phyloP scores from a whole-genome alignment of 768 basidiomycete genomes.

The Mrakia gelida region DNA sequence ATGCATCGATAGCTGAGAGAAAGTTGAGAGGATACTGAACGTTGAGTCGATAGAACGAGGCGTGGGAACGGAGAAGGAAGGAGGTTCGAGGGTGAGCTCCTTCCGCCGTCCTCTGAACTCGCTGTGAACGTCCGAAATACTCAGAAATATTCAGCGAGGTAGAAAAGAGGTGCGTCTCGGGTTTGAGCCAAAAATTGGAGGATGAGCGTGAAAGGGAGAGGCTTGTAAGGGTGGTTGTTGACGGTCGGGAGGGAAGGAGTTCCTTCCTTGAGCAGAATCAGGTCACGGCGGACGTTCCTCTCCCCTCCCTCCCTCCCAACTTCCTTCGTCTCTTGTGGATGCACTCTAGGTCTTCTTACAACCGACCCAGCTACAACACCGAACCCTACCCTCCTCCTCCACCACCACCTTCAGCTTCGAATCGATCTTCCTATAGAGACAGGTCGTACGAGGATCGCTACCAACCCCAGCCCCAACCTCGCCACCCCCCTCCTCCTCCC shows the following conservation, averaged over 20 bases:
- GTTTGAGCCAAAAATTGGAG: not conserved
- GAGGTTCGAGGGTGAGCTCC: not conserved
- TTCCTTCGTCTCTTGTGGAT: not conserved
- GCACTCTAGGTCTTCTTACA: not conserved
- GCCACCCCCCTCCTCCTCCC: not conserved
- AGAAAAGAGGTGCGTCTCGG: not conserved
- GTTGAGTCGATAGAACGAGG: not conserved
- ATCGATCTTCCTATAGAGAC: not conserved
- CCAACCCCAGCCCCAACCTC: not conserved
- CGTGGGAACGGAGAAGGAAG: not conserved
- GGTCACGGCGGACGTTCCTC: too few species aligned
- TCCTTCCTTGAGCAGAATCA: too few species aligned
- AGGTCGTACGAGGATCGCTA: not conserved
- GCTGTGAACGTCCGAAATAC: not conserved
- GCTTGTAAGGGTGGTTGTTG: not conserved
- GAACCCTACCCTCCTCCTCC: not conserved
- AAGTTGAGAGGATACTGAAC: not conserved
- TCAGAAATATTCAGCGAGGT: not conserved
- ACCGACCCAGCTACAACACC: not conserved
- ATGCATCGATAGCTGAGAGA: not conserved
- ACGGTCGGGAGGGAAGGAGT: not conserved
- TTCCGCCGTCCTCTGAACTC: not conserved
- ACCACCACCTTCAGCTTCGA: not conserved
- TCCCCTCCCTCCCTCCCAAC: not conserved
- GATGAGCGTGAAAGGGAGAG: not conserved